A percentile compares a stretch with the other conserved stretches of the same genome.
Conservation (phyloP, 257 asterid genomes). For the Verbena officinalis region DNA sequence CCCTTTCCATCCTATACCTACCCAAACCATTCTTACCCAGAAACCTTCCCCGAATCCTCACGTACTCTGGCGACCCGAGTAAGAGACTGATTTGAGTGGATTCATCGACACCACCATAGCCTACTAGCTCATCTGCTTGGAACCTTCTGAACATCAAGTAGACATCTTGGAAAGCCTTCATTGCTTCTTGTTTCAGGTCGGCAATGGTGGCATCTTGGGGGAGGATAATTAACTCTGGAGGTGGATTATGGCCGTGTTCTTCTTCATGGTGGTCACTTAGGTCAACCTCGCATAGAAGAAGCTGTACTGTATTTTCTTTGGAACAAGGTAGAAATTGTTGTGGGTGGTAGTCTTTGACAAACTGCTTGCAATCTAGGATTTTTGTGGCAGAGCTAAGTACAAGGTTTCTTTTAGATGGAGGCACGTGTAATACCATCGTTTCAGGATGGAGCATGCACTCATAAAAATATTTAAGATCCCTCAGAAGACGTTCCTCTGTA, state of each 20-base stretch:
- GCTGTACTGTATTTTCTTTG: conserved; percentile 52
- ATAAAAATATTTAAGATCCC: conserved; percentile 68
- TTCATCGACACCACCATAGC: conserved; percentile 77
- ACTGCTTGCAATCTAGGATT: conserved; percentile 89
- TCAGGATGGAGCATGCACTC: conserved; percentile 75
- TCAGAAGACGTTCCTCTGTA: conserved; percentile 65
- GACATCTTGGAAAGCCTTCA: conserved; percentile 76
- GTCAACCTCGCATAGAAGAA: conserved; percentile 80
- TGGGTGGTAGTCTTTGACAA: conserved; percentile 71
- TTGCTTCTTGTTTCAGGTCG: conserved; percentile 85
- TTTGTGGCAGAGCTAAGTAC: conserved; percentile 55
- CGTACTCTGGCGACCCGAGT: conserved; percentile 62
- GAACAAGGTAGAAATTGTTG: conserved; percentile 39
- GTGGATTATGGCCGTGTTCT: conserved; percentile 57
- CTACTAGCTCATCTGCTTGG: conserved; percentile 82
- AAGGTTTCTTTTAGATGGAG: conserved; percentile 46
- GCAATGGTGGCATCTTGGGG: conserved; percentile 75
- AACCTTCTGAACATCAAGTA: conserved; percentile 79
- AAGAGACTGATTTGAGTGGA: conserved; percentile 79
- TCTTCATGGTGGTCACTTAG: conserved; percentile 60
- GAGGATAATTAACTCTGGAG: conserved; percentile 72
- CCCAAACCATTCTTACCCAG: conserved; percentile 59
- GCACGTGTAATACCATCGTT: conserved; percentile 49
- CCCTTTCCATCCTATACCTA: conserved; percentile 85
- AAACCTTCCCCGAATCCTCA: conserved; percentile 59